These are phyloP conservation scores for Phytopythium litorale DNA, from an alignment of 352 stramenopile genomes.

Conservation along the genomic window DNA sequence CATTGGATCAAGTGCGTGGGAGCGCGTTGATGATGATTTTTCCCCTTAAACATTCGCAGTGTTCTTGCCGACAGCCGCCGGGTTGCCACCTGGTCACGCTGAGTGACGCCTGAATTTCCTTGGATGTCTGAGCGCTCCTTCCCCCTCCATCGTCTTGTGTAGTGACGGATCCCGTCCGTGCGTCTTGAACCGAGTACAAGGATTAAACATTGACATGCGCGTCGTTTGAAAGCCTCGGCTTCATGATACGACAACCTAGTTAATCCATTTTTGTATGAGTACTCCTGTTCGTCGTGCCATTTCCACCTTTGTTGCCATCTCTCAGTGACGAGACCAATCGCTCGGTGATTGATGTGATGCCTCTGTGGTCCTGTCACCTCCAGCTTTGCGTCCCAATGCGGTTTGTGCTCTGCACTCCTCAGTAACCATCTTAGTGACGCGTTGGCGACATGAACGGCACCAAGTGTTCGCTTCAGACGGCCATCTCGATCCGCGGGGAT, in stretches of 20 bases:
- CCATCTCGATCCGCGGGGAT: conserved; percentile 18
- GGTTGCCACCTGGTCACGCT: conserved; percentile 58
- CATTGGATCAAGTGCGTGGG: conserved; percentile 5
- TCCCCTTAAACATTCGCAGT: conserved; percentile 87
- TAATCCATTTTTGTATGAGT: conserved; percentile 82
- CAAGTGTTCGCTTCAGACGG: conserved; percentile 15
- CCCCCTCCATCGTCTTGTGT: neutral
- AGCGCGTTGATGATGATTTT: conserved; percentile 76
- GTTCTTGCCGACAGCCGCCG: conserved; percentile 69
- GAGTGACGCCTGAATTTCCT: conserved; percentile 65
- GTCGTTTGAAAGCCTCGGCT: conserved; percentile 66
- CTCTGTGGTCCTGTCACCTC: too few relatives aligned
- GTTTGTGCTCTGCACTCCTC: too few relatives aligned
- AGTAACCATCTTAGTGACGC: too few relatives aligned
- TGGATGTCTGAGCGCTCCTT: conserved; percentile 44
- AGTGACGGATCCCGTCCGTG: too few relatives aligned
- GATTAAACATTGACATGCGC: conserved; percentile 79
- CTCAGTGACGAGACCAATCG: neutral
- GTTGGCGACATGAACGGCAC: neutral
- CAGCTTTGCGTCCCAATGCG: too few relatives aligned
- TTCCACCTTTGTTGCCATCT: neutral
- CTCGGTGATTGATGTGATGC: too few relatives aligned
- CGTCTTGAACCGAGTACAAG: conserved; percentile 29
- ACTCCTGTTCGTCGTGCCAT: conserved; percentile 17
- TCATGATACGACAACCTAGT: conserved; percentile 81